Percentiles rank a stretch among this genome's conserved stretches.
Conservation (phyloP, 768 basidiomycete genomes). For the Daedaleopsis nitida region DNA sequence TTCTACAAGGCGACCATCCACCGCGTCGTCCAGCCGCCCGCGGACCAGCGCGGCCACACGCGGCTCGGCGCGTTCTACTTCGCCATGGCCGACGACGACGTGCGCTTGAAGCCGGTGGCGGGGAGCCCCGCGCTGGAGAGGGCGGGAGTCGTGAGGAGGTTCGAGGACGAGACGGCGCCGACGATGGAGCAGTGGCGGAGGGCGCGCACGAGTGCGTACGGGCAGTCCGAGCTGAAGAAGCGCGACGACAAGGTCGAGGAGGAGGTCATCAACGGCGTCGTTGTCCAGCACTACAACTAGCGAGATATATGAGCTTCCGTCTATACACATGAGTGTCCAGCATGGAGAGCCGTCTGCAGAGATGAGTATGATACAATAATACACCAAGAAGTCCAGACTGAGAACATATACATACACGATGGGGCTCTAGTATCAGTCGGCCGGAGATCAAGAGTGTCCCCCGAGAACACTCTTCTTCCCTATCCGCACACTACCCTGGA, state of each 20-base stretch:
- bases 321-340: no score
- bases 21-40: conserved; percentile 38
- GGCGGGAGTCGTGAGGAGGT: conserved; percentile 30
- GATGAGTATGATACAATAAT: neutral
- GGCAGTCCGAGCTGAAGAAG: conserved; percentile 30
- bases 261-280: conserved; percentile 35
- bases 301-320: no score
- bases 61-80: conserved; percentile 41
- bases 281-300: conserved; percentile 38
- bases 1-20: conserved; percentile 40
- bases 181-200: conserved; percentile 35
- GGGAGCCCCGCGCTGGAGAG: conserved; percentile 37
- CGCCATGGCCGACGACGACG: conserved; percentile 34
- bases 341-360: neutral
- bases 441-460: neutral
- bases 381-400: neutral
- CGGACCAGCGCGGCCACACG: conserved; percentile 34
- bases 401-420: neutral
- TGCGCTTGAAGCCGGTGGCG: conserved; percentile 29
- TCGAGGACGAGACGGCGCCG: conserved; percentile 29
- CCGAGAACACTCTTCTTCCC: conserved; percentile 49
- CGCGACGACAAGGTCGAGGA: conserved; percentile 35
- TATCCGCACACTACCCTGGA: conserved; percentile 65
- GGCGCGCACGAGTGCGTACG: conserved; percentile 32
- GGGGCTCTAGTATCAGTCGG: neutral